Evolutionary conservation across 352 stramenopile genomes (phyloP).

Genomic region (Thraustochytrium striatum): DNA sequence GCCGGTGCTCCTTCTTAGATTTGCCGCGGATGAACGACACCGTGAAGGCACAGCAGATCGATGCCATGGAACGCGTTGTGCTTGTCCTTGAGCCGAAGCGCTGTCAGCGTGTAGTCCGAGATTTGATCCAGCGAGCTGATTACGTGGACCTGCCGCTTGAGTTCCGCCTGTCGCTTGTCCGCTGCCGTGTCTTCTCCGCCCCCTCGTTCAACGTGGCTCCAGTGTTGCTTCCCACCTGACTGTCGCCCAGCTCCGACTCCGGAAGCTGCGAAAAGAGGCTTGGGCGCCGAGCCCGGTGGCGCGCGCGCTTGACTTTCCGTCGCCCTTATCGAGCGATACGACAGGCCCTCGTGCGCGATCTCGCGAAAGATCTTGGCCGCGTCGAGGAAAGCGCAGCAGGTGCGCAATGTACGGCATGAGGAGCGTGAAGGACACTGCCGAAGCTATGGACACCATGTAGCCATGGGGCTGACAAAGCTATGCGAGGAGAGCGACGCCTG

Average conservation of each 20-base stretch:
- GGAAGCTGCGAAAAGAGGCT: neutral
- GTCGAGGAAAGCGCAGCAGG: slow-evolving; percentile 28
- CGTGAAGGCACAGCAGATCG: slow-evolving; percentile 19
- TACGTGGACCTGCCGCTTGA: neutral
- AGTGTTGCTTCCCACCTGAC: neutral
- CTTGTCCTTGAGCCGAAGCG: slow-evolving; percentile 42
- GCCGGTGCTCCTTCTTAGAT: slow-evolving; percentile 5
- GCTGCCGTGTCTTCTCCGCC: neutral
- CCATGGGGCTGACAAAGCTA: neutral
- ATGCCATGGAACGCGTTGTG: slow-evolving; percentile 47
- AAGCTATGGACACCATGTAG: neutral
- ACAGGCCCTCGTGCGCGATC: slow-evolving; percentile 17
- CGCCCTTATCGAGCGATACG: neutral
- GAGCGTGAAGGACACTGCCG: slow-evolving; percentile 6
- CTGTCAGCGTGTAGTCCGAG: slow-evolving; percentile 17
- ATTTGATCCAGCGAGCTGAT: slow-evolving; percentile 18
- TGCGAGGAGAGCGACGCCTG: neutral
- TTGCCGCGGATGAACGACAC: slow-evolving; percentile 3
- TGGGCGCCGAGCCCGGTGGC: too few species aligned
- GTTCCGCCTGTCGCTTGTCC: neutral
- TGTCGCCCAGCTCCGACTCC: neutral
- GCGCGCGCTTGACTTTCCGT: neutral
- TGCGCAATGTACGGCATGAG: slow-evolving; percentile 45
- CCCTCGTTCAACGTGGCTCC: neutral
- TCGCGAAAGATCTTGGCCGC: slow-evolving; percentile 36